Evolutionary conservation across 176 grass and related monocot species (phyloP).

Genomic region (Echinochloa phyllopogon): DNA sequence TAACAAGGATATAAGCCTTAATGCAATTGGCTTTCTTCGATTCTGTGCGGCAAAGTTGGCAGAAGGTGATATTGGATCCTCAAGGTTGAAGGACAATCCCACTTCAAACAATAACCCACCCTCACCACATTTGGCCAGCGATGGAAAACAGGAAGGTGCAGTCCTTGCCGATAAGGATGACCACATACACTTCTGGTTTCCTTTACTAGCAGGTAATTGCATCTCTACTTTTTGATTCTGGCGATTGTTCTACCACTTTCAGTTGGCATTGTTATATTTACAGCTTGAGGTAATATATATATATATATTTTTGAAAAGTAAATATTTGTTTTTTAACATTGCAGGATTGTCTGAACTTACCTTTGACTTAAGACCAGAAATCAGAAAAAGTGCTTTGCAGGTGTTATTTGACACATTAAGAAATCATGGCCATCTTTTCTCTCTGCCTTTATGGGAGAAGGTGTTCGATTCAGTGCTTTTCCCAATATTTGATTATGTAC

Average conservation of each 20-base stretch:
- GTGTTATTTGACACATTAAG: conserved; percentile 96
- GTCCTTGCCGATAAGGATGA: conserved; percentile 85
- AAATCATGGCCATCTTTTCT: conserved; percentile 99
- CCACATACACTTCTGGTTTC: conserved; percentile 98
- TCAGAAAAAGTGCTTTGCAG: conserved; percentile 97
- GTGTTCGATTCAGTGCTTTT: conserved; percentile 99
- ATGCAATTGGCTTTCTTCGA: conserved; percentile 98
- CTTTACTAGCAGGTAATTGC: conserved; percentile 87
- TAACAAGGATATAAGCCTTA: conserved; percentile 99
- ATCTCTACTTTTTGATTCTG: conserved; percentile 25
- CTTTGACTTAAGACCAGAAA: conserved; percentile 95
- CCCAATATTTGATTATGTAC: conserved; percentile 99
- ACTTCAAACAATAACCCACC: conserved; percentile 58
- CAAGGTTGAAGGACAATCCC: conserved; percentile 71
- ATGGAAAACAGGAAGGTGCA: conserved; percentile 78
- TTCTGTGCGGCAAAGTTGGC: conserved; percentile 99
- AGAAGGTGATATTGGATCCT: conserved; percentile 90
- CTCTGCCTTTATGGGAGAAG: conserved; percentile 98
- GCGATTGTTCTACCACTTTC: conserved; percentile 30
- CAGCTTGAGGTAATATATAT: conserved; percentile 36
- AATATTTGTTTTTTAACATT: conserved; percentile 39
- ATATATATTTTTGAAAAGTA: no score
- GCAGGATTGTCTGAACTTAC: conserved; percentile 98
- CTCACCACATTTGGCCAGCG: conserved; percentile 64
- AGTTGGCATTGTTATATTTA: conserved; percentile 39